phyloP scores from a whole-genome alignment of 768 basidiomycete genomes.

The Suillus bovinus region DNA sequence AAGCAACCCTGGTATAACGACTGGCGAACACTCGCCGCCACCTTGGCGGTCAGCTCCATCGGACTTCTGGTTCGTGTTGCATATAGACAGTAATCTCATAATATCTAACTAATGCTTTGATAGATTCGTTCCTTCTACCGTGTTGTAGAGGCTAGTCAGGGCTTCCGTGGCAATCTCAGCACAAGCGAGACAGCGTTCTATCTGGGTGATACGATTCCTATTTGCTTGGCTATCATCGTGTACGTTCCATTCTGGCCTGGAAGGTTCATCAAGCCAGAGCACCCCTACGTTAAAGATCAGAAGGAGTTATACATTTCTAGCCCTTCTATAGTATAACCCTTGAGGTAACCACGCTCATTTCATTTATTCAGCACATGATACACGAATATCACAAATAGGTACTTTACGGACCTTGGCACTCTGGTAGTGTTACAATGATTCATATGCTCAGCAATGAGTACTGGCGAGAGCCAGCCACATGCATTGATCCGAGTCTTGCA shows the following conservation, averaged over 20 bases:
- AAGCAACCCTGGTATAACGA: slow-evolving; percentile 48
- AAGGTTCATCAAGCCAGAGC: slow-evolving; percentile 40
- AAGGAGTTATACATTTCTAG: background rate
- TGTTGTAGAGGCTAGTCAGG: slow-evolving; percentile 62
- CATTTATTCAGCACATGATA: background rate
- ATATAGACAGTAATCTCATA: background rate
- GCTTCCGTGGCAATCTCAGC: slow-evolving; percentile 59
- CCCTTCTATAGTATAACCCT: background rate
- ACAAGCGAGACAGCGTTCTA: slow-evolving; percentile 67
- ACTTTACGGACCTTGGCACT: background rate
- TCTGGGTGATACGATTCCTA: slow-evolving; percentile 63
- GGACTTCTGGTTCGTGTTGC: slow-evolving; percentile 56
- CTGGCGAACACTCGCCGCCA: slow-evolving; percentile 56
- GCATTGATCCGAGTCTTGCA: too few species aligned
- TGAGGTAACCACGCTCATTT: background rate
- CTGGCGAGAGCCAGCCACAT: background rate
- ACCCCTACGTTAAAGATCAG: background rate
- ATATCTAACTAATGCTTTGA: background rate
- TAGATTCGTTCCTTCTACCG: slow-evolving; percentile 68
- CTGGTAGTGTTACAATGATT: background rate
- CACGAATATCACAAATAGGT: background rate
- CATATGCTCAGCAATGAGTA: background rate
- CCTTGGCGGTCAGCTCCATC: slow-evolving; percentile 56
- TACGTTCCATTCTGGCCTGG: slow-evolving; percentile 71
- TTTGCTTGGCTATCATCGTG: slow-evolving; percentile 57